These are phyloP conservation scores for Lipomyces sp. DNA, from an alignment of 805 yeast genomes.

Conservation along the genomic window DNA sequence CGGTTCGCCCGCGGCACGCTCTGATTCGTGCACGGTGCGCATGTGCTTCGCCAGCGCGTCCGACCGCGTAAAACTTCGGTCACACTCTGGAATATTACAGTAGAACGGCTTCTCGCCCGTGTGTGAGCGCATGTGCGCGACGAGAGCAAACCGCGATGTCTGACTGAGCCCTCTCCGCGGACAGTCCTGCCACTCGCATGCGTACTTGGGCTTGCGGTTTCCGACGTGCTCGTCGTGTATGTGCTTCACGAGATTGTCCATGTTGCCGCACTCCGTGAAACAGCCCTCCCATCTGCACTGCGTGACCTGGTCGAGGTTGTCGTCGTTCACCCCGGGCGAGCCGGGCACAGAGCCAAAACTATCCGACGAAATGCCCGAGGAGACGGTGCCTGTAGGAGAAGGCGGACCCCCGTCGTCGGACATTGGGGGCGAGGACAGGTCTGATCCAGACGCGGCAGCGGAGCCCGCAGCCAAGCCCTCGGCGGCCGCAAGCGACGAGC, in stretches of 20 bases:
- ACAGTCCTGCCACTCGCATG: slow-evolving; percentile 64
- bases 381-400: slow-evolving; percentile 13
- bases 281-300: slow-evolving; percentile 45
- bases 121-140: slow-evolving; percentile 63
- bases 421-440: slow-evolving; percentile 16
- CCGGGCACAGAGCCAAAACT: slow-evolving; percentile 30
- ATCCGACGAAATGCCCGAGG: slow-evolving; percentile 24
- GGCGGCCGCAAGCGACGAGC: too few relatives aligned
- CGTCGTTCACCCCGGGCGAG: slow-evolving; percentile 31
- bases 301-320: slow-evolving; percentile 28
- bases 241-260: slow-evolving; percentile 44
- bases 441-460: slow-evolving; percentile 11
- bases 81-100: slow-evolving; percentile 64
- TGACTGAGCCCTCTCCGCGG: slow-evolving; percentile 50
- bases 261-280: slow-evolving; percentile 33
- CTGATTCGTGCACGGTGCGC: slow-evolving; percentile 54
- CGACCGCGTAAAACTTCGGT: slow-evolving; percentile 53
- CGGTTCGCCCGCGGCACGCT: slow-evolving; percentile 10
- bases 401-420: not conserved
- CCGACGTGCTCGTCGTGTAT: slow-evolving; percentile 43
- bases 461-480: too few relatives aligned
- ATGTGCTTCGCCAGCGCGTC: slow-evolving; percentile 66
- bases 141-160: slow-evolving; percentile 55
- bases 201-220: slow-evolving; percentile 40
- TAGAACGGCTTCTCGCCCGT: slow-evolving; percentile 64